Percentiles rank a stretch among this genome's conserved stretches.
Conservation (phyloP, 2,329 filamentous ascomycete species). For the Fusarium sp. region DNA sequence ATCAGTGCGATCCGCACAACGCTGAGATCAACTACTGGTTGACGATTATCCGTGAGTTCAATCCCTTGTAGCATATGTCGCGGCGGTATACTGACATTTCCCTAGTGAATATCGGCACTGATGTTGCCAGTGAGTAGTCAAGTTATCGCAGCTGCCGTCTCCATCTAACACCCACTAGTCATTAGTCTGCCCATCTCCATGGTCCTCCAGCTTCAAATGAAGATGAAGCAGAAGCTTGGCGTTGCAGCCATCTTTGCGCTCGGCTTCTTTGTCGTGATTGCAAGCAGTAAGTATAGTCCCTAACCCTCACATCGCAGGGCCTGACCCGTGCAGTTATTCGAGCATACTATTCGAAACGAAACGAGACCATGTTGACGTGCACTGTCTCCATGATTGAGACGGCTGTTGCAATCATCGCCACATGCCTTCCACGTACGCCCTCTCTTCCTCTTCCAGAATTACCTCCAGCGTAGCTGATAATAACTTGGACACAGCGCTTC, state of each 20-base stretch:
- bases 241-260: conserved; percentile 48
- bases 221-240: conserved; percentile 47
- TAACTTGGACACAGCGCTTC: conserved; percentile 18
- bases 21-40: conserved; percentile 39
- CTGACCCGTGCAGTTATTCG: conserved; percentile 44
- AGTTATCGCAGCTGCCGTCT: rapidly evolving
- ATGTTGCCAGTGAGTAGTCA: conserved; percentile 33
- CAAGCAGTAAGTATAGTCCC: conserved; percentile 40
- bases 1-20: conserved; percentile 33
- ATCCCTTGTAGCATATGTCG: rapidly evolving
- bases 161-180: conserved; percentile 30
- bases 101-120: conserved; percentile 37
- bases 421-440: conserved; percentile 49
- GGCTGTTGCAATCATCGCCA: conserved; percentile 53
- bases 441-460: not conserved
- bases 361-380: conserved; percentile 52
- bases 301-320: rapidly evolving
- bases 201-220: conserved; percentile 51
- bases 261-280: conserved; percentile 47
- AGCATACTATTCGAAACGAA: conserved; percentile 49
- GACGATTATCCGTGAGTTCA: conserved; percentile 31
- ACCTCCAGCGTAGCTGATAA: rapidly evolving
- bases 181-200: conserved; percentile 51
- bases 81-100: not conserved
- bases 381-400: conserved; percentile 54